Percentiles rank a stretch among this genome's conserved stretches.
Conservation (phyloP, 1,139 yeast genomes). For the Kazachstania sp. region DNA sequence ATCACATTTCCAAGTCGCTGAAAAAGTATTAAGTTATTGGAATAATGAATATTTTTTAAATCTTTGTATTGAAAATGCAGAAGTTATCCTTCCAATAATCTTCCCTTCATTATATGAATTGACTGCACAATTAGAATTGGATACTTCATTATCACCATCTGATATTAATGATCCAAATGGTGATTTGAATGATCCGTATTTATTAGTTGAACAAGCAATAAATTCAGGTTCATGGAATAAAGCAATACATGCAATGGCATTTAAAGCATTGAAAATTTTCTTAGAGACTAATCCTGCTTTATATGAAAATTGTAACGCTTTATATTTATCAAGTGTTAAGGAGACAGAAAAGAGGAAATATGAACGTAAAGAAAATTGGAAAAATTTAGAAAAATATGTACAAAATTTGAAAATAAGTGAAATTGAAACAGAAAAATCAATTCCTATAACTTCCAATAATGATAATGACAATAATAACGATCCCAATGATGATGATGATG, state of each 20-base stretch:
- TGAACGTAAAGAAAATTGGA: slow-evolving; percentile 69
- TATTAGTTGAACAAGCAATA: slow-evolving; percentile 33
- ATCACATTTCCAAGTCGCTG: slow-evolving; percentile 96
- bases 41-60: slow-evolving; percentile 89
- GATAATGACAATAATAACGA: slow-evolving; percentile 2
- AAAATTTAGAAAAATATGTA: slow-evolving; percentile 58
- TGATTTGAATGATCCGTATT: slow-evolving; percentile 30
- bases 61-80: slow-evolving; percentile 82
- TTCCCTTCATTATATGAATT: slow-evolving; percentile 86
- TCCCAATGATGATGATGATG: background rate
- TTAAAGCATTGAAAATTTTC: slow-evolving; percentile 82
- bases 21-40: slow-evolving; percentile 90
- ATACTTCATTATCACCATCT: slow-evolving; percentile 7
- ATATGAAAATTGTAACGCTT: slow-evolving; percentile 83
- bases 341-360: slow-evolving; percentile 31
- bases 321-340: slow-evolving; percentile 47
- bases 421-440: background rate
- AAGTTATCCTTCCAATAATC: slow-evolving; percentile 83
- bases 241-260: slow-evolving; percentile 84
- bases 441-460: background rate
- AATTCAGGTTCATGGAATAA: slow-evolving; percentile 64
- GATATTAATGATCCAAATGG: slow-evolving; percentile 11
- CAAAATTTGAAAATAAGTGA: slow-evolving; percentile 30
- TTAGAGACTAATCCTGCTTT: slow-evolving; percentile 89
- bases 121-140: slow-evolving; percentile 44